Evolutionary conservation across 768 basidiomycete genomes (phyloP).

Genomic region (Plicaturopsis crispa): DNA sequence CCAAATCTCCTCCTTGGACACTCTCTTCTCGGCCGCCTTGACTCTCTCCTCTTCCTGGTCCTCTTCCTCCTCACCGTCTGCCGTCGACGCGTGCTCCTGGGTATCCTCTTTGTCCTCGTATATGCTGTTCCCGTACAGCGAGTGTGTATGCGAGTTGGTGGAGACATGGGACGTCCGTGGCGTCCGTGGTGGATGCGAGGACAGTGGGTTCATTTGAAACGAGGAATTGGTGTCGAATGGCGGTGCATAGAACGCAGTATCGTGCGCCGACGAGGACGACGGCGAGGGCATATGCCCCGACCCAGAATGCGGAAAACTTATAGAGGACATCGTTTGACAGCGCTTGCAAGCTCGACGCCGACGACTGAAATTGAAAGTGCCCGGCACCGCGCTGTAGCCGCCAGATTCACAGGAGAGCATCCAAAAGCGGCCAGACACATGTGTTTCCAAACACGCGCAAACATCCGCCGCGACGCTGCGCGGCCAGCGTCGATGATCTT

Average conservation of each 20-base stretch:
- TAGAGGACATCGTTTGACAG: constrained; percentile 47
- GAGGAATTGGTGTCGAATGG: constrained; percentile 51
- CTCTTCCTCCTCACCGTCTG: constrained; percentile 30
- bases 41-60: constrained; percentile 42
- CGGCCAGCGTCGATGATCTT: constrained; percentile 1
- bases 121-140: constrained; percentile 30
- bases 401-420: neutral
- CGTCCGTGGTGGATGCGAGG: constrained; percentile 72
- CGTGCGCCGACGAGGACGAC: constrained; percentile 34
- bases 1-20: constrained; percentile 67
- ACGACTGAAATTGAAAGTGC: neutral
- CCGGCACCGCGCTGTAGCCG: neutral
- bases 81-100: constrained; percentile 27
- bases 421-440: too few species aligned
- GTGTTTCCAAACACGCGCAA: neutral
- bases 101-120: constrained; percentile 35
- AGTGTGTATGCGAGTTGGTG: constrained; percentile 25
- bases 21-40: constrained; percentile 34
- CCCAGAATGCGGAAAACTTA: constrained; percentile 63
- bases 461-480: constrained; percentile 1
- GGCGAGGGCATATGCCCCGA: constrained; percentile 27
- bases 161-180: constrained; percentile 49
- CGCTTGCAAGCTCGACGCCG: neutral
- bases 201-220: constrained; percentile 80
- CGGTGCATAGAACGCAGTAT: constrained; percentile 47